These are phyloP conservation scores for Candida alai DNA, from an alignment of 805 yeast genomes.

Conservation along the genomic window DNA sequence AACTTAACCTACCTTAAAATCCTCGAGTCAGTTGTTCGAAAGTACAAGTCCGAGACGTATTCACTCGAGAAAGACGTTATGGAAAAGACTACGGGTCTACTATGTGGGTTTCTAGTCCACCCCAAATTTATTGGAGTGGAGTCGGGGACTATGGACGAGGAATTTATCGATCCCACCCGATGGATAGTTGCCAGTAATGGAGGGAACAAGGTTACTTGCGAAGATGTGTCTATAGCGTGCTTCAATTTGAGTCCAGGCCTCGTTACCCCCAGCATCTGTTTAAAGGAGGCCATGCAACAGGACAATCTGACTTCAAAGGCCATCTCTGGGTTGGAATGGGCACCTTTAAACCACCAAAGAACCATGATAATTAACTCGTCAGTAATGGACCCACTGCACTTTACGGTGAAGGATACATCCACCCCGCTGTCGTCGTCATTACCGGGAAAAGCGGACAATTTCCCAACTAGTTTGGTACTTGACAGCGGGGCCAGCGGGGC, in stretches of 20 bases:
- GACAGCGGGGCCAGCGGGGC: too few relatives aligned
- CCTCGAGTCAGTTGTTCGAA: slow-evolving; percentile 4
- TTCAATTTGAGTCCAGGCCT: slow-evolving; percentile 18
- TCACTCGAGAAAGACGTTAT: slow-evolving; percentile 8
- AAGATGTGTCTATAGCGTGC: slow-evolving; percentile 22
- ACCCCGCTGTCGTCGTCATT: too few relatives aligned
- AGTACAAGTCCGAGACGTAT: neutral
- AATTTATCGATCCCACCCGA: slow-evolving; percentile 15
- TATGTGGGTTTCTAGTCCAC: slow-evolving; percentile 41
- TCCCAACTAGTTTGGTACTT: too few relatives aligned
- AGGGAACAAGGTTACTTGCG: slow-evolving; percentile 14
- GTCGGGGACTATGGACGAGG: slow-evolving; percentile 15
- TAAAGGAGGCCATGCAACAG: neutral
- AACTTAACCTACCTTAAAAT: slow-evolving; percentile 8
- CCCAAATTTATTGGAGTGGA: slow-evolving; percentile 40
- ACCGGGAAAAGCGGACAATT: too few relatives aligned
- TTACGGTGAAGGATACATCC: too few relatives aligned
- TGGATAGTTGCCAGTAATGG: slow-evolving; percentile 18
- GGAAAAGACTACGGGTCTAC: slow-evolving; percentile 19
- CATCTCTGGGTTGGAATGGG: too few relatives aligned
- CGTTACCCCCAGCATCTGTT: neutral
- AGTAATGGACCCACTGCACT: too few relatives aligned
- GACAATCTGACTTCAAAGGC: too few relatives aligned
- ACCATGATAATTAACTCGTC: too few relatives aligned
- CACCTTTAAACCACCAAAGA: too few relatives aligned